phyloP scores from a whole-genome alignment of 1,284 basidiomycete species.

The Heterobasidion occidentale region DNA sequence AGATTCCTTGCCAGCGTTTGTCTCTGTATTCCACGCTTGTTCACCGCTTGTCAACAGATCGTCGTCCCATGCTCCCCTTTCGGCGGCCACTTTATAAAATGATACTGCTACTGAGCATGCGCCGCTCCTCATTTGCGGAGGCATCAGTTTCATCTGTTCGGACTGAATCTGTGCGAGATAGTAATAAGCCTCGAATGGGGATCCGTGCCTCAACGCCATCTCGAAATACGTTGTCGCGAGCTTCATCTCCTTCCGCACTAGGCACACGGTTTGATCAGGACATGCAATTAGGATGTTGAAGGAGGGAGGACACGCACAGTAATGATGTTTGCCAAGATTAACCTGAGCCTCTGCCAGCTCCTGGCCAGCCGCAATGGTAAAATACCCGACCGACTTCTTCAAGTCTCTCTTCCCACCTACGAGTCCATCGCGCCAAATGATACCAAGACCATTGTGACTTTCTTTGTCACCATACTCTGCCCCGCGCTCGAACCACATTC shows the following conservation, averaged over 20 bases:
- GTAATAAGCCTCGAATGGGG: slow-evolving; percentile 89
- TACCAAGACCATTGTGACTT: slow-evolving; percentile 83
- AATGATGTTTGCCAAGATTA: slow-evolving; percentile 82
- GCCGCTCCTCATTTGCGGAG: slow-evolving; percentile 41
- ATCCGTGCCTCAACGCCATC: slow-evolving; percentile 75
- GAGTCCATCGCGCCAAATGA: slow-evolving; percentile 88
- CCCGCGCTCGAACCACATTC: slow-evolving; percentile 92
- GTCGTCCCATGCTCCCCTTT: slow-evolving; percentile 84
- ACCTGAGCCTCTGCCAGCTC: slow-evolving; percentile 89
- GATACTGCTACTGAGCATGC: slow-evolving; percentile 83
- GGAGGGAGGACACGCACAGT: slow-evolving; percentile 41
- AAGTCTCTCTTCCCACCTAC: slow-evolving; percentile 58
- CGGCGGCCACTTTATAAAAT: slow-evolving; percentile 86
- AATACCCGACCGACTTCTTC: slow-evolving; percentile 63
- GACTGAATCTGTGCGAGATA: slow-evolving; percentile 81
- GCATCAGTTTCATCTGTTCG: slow-evolving; percentile 39
- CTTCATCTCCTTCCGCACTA: slow-evolving; percentile 58
- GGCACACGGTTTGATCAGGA: not conserved
- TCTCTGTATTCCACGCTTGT: slow-evolving; percentile 67
- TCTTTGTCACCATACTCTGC: slow-evolving; percentile 79
- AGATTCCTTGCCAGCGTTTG: slow-evolving; percentile 57
- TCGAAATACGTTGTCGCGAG: slow-evolving; percentile 73
- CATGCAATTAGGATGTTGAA: not conserved
- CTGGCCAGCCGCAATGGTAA: slow-evolving; percentile 74
- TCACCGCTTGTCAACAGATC: slow-evolving; percentile 83